Base-by-base conservation (phyloP, 768 basidiomycete genomes). In the Tricholoma sp. region DNA sequence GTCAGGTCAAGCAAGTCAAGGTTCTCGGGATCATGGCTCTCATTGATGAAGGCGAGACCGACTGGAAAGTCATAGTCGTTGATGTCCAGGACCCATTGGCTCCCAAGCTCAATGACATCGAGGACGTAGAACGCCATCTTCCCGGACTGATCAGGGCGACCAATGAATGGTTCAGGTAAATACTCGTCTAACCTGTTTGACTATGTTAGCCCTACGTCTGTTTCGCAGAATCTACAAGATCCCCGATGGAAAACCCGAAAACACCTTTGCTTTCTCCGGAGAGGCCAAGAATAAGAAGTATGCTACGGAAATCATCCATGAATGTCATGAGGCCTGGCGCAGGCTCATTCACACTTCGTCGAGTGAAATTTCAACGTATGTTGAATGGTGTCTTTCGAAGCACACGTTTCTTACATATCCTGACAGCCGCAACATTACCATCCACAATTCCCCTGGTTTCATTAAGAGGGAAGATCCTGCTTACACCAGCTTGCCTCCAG, bases 271-370 rank as follows among this genome's bases (percentile, higher is more conserved):
- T 15, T 99, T 99, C 84, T 95, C 93, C 53, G 97, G 97, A 56
- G 97, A 99, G 76, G 96, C 96, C 61, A 99, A 98, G 80, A 97
- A 97, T 82, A 97, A 96, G 82, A 97, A 96, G 74, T 99, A 98
- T 70, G 97, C 97, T 32, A 93, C 91, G 53, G 96, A 98, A 76
- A 97, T 98, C 76, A 90, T 99, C 69, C 95, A 97, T 73, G 97
- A 99, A 72, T 95, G 92, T 75, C 89, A 98, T 70, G 97, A 98
- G 72, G 91, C 97, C 36, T 99, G 97, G 97, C 91, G 94, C 67
- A 91, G 91, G 67, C 83, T 99, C 64, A 80, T 94, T 71, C 76
- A 74, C 52, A 88, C 86, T 15, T 59, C 82, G 47, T 69, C 74
- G 45, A 88, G 89, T 71, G 89, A 94, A 56, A 67, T 98, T 57